Evolutionary conservation across 805 yeast genomes (phyloP).

Genomic region (Metschnikowia continentalis): DNA sequence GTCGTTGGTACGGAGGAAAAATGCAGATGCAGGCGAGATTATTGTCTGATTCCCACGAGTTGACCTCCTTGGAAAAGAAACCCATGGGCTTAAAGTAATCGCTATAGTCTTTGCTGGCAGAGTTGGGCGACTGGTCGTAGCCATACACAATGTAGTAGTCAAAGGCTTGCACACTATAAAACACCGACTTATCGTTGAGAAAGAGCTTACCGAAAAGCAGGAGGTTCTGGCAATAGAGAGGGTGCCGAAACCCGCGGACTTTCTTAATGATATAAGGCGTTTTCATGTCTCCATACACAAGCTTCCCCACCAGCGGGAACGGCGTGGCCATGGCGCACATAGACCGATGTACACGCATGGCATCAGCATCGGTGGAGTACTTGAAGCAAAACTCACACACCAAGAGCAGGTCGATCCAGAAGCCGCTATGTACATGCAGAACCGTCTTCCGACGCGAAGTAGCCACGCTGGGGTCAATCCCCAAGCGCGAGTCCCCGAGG

Average conservation of each 20-base stretch:
- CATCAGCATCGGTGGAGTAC: slow-evolving; percentile 50
- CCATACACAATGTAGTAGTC: slow-evolving; percentile 76
- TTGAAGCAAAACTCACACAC: slow-evolving; percentile 86
- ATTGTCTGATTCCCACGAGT: slow-evolving; percentile 69
- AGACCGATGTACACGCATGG: slow-evolving; percentile 48
- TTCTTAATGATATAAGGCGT: slow-evolving; percentile 50
- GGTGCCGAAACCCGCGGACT: slow-evolving; percentile 61
- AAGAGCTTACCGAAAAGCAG: slow-evolving; percentile 84
- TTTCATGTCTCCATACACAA: slow-evolving; percentile 59
- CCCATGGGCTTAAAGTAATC: slow-evolving; percentile 49
- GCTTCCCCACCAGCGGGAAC: slow-evolving; percentile 54
- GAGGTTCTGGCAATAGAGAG: slow-evolving; percentile 74
- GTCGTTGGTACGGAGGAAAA: slow-evolving; percentile 87
- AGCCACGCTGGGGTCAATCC: slow-evolving; percentile 14
- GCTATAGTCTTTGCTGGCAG: background rate
- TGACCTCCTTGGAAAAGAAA: slow-evolving; percentile 82
- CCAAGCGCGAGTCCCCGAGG: slow-evolving; percentile 27
- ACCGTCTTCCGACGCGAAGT: slow-evolving; percentile 6
- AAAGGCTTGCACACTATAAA: slow-evolving; percentile 71
- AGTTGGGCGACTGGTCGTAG: slow-evolving; percentile 17
- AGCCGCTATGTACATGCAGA: slow-evolving; percentile 14
- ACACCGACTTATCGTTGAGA: slow-evolving; percentile 84
- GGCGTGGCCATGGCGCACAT: slow-evolving; percentile 35
- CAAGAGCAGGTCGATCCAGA: slow-evolving; percentile 59
- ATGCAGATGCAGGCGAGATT: slow-evolving; percentile 88